Base-by-base conservation (phyloP, 179 eudicot genomes). In the Actinidia chinensis region DNA sequence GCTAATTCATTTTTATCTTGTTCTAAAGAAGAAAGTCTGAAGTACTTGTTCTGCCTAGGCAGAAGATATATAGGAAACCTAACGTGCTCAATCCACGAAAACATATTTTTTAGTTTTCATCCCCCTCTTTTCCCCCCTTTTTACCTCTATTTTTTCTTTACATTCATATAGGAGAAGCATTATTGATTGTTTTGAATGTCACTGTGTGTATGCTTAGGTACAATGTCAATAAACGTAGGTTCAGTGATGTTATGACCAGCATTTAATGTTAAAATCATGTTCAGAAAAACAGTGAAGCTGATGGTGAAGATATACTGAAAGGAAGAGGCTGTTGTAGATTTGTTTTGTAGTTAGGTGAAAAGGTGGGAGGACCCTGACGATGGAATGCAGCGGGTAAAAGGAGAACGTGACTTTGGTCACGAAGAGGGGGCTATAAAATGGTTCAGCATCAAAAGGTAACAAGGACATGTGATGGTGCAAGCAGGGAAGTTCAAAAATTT, bases 321-420 rank as follows among this genome's bases (percentile, higher is more conserved):
- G 98, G 92, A 79, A 95, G 90, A 78, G 98, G 97, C 15, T 93
- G 92, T 76, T 93, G 98, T 69, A 86, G 98, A 93, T 93, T 67
- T 93, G 98, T 84, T 79, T 90, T 63, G 90, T 85, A 43, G 98
- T 92, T 73, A 85, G 92, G 56, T 86, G 95, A 66, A 97, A 93
- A 90, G 98, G 89, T 60, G 92, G 95, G 8, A 97, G 92, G 70
- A 89, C 92, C 23, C 92, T 94, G 52, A 94, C 92, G 86, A 79
- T 94, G 91, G 98, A 94, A 82, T 94, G 98, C 68, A 87, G 88
- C 83, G 92, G 98, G 86, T n/a, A n/a, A 94, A 92, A 85, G 98
- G 98, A 6, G 98, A 91, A 79, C 97, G 92, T 80, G 91, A 93
- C 80, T 84, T 94, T 83, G 97, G 92, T 80, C 98, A 94, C 82